Percentiles rank a stretch among this genome's conserved stretches.
Conservation (phyloP, 2,329 filamentous ascomycete genomes). For the Endoconidiophora laricicola region DNA sequence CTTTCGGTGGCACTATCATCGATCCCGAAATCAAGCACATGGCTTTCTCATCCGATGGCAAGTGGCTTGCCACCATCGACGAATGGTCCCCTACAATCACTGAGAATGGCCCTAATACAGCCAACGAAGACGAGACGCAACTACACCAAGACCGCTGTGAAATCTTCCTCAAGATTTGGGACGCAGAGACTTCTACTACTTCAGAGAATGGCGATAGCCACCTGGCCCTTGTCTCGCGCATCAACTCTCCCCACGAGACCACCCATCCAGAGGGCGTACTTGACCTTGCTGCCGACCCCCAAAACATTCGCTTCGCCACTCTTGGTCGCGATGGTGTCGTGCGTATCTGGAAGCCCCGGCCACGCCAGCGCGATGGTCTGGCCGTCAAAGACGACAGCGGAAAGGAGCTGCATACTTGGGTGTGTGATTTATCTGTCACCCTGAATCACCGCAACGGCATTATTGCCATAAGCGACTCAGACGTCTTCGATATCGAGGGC, state of each 20-base stretch:
- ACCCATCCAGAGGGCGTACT: constrained; percentile 43
- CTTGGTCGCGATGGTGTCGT: constrained; percentile 66
- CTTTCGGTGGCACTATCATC: constrained; percentile 48
- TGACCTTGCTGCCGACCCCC: constrained; percentile 55
- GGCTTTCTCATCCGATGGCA: constrained; percentile 61
- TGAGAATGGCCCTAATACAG: constrained; percentile 39
- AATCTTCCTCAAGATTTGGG: constrained; percentile 82
- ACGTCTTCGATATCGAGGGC: constrained; percentile 32
- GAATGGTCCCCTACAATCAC: constrained; percentile 64
- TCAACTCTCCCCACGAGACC: constrained; percentile 65
- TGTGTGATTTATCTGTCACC: constrained; percentile 42
- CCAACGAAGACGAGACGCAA: constrained; percentile 23
- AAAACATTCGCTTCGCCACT: constrained; percentile 59
- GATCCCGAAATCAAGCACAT: constrained; percentile 67
- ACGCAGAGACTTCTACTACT: constrained; percentile 24
- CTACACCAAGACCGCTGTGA: constrained; percentile 44
- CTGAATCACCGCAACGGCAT: constrained; percentile 27
- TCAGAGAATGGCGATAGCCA: constrained; percentile 26
- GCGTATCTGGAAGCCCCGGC: constrained; percentile 65
- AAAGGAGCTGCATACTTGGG: constrained; percentile 56
- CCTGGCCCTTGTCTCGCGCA: constrained; percentile 65
- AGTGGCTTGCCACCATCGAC: constrained; percentile 83
- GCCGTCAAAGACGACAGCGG: constrained; percentile 41
- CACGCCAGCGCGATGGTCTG: constrained; percentile 51
- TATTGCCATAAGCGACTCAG: constrained; percentile 18